Percentiles rank a stretch among this genome's conserved stretches.
phyloP scores from a whole-genome alignment of 2,329 filamentous ascomycete genomes.

The Ceratocystis albifundus region DNA sequence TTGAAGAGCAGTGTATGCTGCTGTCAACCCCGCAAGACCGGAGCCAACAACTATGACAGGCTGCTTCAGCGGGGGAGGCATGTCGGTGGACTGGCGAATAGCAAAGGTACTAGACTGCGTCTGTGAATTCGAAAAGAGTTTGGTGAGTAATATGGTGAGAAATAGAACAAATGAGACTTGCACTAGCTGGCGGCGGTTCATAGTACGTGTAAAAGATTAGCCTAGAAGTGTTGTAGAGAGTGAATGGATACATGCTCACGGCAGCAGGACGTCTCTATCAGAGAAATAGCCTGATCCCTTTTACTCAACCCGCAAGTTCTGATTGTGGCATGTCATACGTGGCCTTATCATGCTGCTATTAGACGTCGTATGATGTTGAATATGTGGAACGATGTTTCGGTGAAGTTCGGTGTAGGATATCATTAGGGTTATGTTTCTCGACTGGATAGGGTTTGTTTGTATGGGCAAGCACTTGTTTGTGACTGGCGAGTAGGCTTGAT shows the following conservation, averaged over 20 bases:
- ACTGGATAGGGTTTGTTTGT: not conserved
- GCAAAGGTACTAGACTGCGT: not conserved
- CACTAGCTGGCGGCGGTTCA: constrained; percentile 5
- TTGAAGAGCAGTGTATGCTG: constrained; percentile 45
- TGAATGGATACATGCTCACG: not conserved
- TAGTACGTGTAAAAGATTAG: not conserved
- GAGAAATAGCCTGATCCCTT: not conserved
- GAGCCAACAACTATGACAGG: constrained; percentile 52
- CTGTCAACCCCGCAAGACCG: constrained; percentile 51
- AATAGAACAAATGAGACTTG: constrained; percentile 3
- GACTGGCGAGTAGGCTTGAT: not conserved
- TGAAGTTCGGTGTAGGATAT: not conserved
- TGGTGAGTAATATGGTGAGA: not conserved
- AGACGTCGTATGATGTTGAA: not conserved
- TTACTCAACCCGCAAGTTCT: not conserved
- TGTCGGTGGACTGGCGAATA: not conserved
- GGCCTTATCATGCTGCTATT: not conserved
- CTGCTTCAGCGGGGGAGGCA: constrained; percentile 11
- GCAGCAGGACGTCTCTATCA: not conserved
- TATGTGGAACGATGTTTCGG: not conserved
- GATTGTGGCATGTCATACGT: constrained; percentile 2
- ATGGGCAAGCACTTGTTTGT: not conserved
- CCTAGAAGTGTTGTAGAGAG: not conserved
- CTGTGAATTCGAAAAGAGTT: not conserved
- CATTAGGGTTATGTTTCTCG: not conserved